Conservation (phyloP, 108 stramenopile genomes). For the Phaeodactylum tricornutum region DNA sequence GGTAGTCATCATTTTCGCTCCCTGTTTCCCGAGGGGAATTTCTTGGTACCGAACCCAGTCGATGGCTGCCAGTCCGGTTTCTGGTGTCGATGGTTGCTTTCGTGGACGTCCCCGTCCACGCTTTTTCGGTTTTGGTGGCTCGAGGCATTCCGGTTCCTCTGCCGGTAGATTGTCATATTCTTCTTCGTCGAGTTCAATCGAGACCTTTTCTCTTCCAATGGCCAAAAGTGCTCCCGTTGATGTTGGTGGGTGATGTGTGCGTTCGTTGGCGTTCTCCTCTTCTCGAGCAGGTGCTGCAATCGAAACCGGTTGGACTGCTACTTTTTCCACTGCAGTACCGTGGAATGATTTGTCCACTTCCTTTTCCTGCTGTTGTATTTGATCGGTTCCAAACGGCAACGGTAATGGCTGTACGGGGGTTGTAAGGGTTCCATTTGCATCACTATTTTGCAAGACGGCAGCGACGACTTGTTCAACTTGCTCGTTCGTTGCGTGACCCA, state of each 20-base stretch:
- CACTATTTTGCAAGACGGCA: not conserved
- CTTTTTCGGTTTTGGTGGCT: not conserved
- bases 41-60: conserved; percentile 19
- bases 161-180: not conserved
- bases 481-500: conserved; percentile 43
- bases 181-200: not conserved
- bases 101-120: not conserved
- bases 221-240: too few species aligned
- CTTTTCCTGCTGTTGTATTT: conserved; percentile 6
- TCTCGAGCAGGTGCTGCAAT: too few species aligned
- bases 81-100: not conserved
- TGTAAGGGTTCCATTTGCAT: too few species aligned
- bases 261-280: too few species aligned
- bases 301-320: not conserved
- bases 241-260: too few species aligned
- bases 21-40: conserved; percentile 67
- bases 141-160: not conserved
- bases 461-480: conserved; percentile 49
- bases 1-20: conserved; percentile 62
- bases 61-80: not conserved
- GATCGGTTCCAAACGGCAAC: not conserved
- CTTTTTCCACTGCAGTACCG: conserved; percentile 6
- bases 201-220: too few species aligned
- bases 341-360: not conserved
- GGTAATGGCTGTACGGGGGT: not conserved